Conservation (phyloP, 306 rosid species). For the Fragaria iinumae region DNA sequence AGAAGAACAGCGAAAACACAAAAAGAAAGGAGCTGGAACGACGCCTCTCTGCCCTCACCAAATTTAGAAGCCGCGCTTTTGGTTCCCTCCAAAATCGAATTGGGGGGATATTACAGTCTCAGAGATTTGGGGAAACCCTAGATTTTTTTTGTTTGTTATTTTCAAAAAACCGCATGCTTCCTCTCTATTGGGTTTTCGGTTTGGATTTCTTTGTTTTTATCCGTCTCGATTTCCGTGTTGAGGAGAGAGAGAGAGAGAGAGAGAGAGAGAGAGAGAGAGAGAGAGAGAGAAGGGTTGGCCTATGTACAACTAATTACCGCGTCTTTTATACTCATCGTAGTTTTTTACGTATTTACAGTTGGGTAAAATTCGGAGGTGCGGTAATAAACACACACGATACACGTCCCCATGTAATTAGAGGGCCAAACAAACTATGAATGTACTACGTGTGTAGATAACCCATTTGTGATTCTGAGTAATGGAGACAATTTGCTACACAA, state of each 20-base stretch:
- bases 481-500: too few relatives aligned
- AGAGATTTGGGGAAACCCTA: constrained; percentile 43
- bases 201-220: not conserved
- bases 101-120: not conserved
- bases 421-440: too few relatives aligned
- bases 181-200: not conserved
- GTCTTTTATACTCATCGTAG: too few relatives aligned
- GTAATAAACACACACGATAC: too few relatives aligned
- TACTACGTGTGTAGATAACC: too few relatives aligned
- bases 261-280: not conserved
- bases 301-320: constrained; percentile 27
- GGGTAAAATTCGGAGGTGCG: too few relatives aligned
- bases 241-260: not conserved
- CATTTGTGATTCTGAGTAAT: too few relatives aligned
- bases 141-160: not conserved
- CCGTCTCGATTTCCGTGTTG: constrained; percentile 28
- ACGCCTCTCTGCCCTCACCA: constrained; percentile 12
- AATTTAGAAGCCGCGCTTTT: constrained; percentile 40
- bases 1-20: not conserved
- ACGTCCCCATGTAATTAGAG: too few relatives aligned
- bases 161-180: not conserved
- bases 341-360: too few relatives aligned
- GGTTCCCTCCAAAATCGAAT: constrained; percentile 30
- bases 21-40: constrained; percentile 5
- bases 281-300: not conserved